Evolutionary conservation across 805 yeast species (phyloP).

Genomic region (Candida saitoana): DNA sequence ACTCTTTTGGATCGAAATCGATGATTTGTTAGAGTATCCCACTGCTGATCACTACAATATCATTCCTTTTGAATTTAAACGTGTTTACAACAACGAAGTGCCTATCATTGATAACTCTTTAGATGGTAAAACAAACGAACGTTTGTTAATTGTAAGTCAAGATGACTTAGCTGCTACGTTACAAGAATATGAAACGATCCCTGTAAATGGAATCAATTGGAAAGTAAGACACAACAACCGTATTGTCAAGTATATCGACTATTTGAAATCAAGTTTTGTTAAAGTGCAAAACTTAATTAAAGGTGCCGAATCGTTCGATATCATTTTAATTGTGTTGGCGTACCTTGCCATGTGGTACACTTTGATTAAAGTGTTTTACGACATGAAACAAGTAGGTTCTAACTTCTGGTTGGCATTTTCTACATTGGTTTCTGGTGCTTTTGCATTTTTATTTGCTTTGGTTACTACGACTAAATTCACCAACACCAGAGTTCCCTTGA

Average conservation of each 20-base stretch:
- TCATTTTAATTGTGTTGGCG: conserved; percentile 72
- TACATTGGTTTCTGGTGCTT: conserved; percentile 70
- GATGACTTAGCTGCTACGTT: conserved; percentile 23
- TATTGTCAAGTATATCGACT: conserved; percentile 53
- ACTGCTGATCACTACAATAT: conserved; percentile 46
- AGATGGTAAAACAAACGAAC: conserved; percentile 29
- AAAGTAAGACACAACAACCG: conserved; percentile 55
- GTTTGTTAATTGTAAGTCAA: conserved; percentile 36
- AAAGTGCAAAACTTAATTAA: conserved; percentile 46
- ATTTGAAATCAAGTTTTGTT: conserved; percentile 36
- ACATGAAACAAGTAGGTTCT: conserved; percentile 76
- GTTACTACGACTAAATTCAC: conserved; percentile 55
- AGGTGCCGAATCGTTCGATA: conserved; percentile 84
- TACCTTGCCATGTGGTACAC: conserved; percentile 88
- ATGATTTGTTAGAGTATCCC: conserved; percentile 36
- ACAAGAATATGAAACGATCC: conserved; percentile 20
- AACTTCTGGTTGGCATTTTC: conserved; percentile 83
- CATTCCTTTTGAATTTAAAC: conserved; percentile 56
- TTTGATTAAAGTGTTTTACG: conserved; percentile 65
- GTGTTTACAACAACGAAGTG: conserved; percentile 34
- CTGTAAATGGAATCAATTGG: conserved; percentile 52
- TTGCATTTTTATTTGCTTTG: conserved; percentile 77
- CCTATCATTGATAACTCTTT: conserved; percentile 29
- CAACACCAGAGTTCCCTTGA: conserved; percentile 60
- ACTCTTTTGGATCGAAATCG: conserved; percentile 56